Evolutionary conservation across 1,284 basidiomycete genomes (phyloP).

Genomic region (Ceratobasidium sp.): DNA sequence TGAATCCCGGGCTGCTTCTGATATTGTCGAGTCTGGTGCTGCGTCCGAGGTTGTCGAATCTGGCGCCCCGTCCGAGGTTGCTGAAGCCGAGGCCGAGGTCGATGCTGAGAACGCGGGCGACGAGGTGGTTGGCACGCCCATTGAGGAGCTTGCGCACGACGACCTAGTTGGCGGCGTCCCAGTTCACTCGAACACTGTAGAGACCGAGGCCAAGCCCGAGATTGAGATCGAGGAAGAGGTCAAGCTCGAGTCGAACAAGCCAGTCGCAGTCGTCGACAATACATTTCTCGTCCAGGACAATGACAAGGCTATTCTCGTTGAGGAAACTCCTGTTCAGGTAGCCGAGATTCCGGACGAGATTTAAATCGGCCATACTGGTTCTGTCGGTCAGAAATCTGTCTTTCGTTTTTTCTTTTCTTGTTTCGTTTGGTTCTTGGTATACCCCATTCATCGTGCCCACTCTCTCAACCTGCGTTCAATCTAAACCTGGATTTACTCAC

Average conservation of each 20-base stretch:
- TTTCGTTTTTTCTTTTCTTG: conserved; percentile 10
- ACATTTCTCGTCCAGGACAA: background rate
- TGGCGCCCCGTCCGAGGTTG: background rate
- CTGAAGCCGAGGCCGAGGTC: background rate
- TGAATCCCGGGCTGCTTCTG: background rate
- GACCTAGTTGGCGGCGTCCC: conserved; percentile 4
- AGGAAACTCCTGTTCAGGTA: background rate
- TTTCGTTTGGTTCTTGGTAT: background rate
- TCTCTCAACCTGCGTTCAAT: background rate
- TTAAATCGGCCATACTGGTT: background rate
- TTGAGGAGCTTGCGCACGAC: conserved; percentile 24
- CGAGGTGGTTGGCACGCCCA: conserved; percentile 13
- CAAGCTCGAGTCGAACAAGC: background rate
- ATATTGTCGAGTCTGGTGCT: background rate
- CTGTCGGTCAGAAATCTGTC: background rate
- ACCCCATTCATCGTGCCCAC: background rate
- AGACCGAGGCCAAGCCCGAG: conserved; percentile 31
- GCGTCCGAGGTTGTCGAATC: too few species aligned
- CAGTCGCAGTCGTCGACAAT: background rate
- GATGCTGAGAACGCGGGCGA: conserved; percentile 6
- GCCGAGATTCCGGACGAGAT: conserved; percentile 9
- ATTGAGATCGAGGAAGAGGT: conserved; percentile 2
- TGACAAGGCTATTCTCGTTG: background rate
- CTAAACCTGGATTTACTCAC: background rate
- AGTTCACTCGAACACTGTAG: conserved; percentile 2